Evolutionary conservation across 2,329 filamentous ascomycete species (phyloP).

Genomic region (Emmonsia crescens): DNA sequence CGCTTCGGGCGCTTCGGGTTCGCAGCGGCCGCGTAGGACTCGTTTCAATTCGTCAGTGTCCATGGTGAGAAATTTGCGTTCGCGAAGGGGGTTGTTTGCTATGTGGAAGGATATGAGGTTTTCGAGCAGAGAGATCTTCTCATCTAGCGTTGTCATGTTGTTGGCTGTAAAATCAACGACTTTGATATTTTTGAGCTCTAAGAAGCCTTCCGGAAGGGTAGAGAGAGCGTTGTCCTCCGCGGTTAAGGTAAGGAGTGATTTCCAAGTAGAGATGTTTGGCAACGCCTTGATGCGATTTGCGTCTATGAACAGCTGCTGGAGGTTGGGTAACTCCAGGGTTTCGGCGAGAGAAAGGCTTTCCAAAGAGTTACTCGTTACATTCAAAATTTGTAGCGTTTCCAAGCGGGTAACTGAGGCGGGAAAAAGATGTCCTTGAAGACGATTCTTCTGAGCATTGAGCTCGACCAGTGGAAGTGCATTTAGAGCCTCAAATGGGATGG

Average conservation of each 20-base stretch:
- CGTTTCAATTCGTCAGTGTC: conserved; percentile 71
- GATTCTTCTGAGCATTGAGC: conserved; percentile 66
- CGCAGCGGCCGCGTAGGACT: conserved; percentile 54
- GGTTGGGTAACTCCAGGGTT: conserved; percentile 53
- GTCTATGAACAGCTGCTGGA: conserved; percentile 66
- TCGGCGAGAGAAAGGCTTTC: conserved; percentile 40
- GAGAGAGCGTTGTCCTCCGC: conserved; percentile 74
- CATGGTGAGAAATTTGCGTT: conserved; percentile 76
- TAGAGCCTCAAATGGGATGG: conserved; percentile 59
- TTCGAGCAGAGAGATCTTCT: conserved; percentile 70
- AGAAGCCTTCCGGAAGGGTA: conserved; percentile 65
- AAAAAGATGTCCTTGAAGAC: conserved; percentile 62
- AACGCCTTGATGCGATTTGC: conserved; percentile 66
- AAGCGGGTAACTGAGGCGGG: conserved; percentile 48
- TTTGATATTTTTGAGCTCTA: conserved; percentile 54
- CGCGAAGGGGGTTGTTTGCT: conserved; percentile 78
- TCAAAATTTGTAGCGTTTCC: conserved; percentile 59
- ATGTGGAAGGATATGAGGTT: conserved; percentile 63
- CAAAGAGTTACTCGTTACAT: conserved; percentile 68
- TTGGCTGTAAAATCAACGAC: conserved; percentile 80
- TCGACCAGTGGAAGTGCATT: conserved; percentile 60
- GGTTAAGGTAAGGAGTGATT: conserved; percentile 58
- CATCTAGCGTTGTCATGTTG: conserved; percentile 63
- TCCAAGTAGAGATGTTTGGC: conserved; percentile 66
- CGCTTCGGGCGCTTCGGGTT: conserved; percentile 37